phyloP scores from a whole-genome alignment of 2,329 filamentous ascomycete genomes.

The Neonectria magnoliae region DNA sequence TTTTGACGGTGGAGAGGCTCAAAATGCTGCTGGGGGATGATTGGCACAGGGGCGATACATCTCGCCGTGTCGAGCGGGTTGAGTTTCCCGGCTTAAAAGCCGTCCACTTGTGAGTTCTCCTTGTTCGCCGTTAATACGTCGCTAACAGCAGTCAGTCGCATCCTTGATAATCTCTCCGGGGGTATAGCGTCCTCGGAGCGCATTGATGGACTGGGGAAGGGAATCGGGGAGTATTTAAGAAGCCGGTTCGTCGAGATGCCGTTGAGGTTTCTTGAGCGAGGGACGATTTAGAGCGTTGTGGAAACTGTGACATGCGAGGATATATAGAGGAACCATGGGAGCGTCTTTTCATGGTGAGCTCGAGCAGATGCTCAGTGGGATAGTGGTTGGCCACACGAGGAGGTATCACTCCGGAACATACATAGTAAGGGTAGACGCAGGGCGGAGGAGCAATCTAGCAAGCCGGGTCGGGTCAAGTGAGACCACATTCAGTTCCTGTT shows the following conservation, averaged over 20 bases:
- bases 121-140: neutral
- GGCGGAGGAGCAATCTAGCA: too few species aligned
- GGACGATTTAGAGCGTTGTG: constrained; percentile 39
- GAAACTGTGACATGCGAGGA: neutral
- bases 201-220: constrained; percentile 59
- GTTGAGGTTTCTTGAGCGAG: constrained; percentile 53
- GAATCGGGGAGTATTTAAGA: constrained; percentile 55
- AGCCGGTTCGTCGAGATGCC: constrained; percentile 57
- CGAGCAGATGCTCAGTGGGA: neutral
- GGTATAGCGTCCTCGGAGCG: constrained; percentile 54
- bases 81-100: constrained; percentile 52
- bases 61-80: constrained; percentile 53
- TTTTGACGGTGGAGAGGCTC: constrained; percentile 53
- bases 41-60: constrained; percentile 47
- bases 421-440: too few species aligned
- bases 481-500: neutral
- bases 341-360: neutral
- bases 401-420: too few species aligned
- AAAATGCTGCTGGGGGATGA: constrained; percentile 51
- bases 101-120: constrained; percentile 39
- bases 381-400: too few species aligned
- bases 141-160: constrained; percentile 28
- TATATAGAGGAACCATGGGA: neutral
- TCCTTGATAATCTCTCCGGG: constrained; percentile 58
- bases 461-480: neutral